phyloP scores from a whole-genome alignment of 2,329 filamentous ascomycete genomes.

The Xylariales sp. region DNA sequence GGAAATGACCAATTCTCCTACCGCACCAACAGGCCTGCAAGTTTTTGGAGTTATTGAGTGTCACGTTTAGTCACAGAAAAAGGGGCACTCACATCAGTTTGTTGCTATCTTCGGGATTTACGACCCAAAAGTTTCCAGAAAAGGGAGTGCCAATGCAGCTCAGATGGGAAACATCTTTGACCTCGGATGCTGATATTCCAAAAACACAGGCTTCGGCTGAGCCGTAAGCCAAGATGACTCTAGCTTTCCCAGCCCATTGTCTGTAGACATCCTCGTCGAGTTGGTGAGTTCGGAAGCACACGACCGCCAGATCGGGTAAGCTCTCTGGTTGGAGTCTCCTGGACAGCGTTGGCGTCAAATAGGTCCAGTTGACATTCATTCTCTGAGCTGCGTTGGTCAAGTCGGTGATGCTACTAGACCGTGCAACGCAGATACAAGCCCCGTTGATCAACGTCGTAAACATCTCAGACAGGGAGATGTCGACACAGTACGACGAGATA shows the following conservation, averaged over 20 bases:
- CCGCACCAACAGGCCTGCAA: conserved; percentile 49
- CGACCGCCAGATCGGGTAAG: conserved; percentile 23
- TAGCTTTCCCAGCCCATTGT: conserved; percentile 41
- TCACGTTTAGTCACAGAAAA: no score
- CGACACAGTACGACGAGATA: conserved; percentile 52
- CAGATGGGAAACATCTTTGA: conserved; percentile 31
- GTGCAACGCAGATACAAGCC: conserved; percentile 46
- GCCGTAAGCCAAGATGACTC: conserved; percentile 47
- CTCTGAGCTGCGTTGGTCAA: conserved; percentile 36
- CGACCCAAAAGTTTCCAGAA: conserved; percentile 46
- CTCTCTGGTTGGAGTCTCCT: conserved; percentile 23
- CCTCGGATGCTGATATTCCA: conserved; percentile 43
- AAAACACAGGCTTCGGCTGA: conserved; percentile 47
- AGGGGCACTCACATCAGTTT: no score
- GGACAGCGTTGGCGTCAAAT: conserved; percentile 48
- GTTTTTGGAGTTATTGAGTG: no score
- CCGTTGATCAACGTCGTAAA: conserved; percentile 47
- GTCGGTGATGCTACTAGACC: conserved; percentile 30
- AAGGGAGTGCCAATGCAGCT: conserved; percentile 43
- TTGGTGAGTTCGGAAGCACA: conserved; percentile 39
- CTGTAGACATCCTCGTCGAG: conserved; percentile 44
- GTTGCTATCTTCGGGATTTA: conserved; percentile 46
- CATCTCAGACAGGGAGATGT: conserved; percentile 49
- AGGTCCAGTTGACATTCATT: conserved; percentile 38
- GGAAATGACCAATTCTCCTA: conserved; percentile 58